A percentile compares a stretch with the other conserved stretches of the same genome.
Evolutionary conservation across 75 land plant genomes (phyloP).

Genomic region (Isoetes taiwanensis): DNA sequence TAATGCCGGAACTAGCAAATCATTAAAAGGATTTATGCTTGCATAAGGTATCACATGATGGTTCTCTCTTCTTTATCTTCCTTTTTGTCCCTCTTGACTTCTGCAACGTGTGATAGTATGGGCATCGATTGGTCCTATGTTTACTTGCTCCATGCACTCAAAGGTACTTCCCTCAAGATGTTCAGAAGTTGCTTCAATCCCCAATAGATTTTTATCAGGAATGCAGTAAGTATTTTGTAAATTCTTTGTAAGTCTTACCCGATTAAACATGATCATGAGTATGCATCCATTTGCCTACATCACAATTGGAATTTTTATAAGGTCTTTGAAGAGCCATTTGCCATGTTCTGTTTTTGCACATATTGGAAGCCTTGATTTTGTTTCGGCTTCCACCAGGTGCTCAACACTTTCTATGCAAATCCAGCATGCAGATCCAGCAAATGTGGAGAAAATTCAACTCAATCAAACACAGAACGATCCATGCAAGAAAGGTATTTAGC

Average conservation of each 20-base stretch:
- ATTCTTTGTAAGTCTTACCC: background rate
- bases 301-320: too few species aligned
- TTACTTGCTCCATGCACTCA: constrained; percentile 62
- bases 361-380: too few species aligned
- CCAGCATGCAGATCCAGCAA: too few species aligned
- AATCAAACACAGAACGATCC: too few species aligned
- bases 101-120: constrained; percentile 39
- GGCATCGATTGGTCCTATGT: constrained; percentile 59
- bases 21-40: constrained; percentile 48
- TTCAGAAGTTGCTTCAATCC: constrained; percentile 31
- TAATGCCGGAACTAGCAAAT: constrained; percentile 50
- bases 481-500: too few species aligned
- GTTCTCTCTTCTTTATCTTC: background rate
- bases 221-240: background rate
- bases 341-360: too few species aligned
- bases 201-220: background rate
- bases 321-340: too few species aligned
- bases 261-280: background rate
- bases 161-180: constrained; percentile 62
- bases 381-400: too few species aligned
- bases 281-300: too few species aligned
- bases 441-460: too few species aligned
- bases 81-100: background rate
- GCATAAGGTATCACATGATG: constrained; percentile 46
- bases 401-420: too few species aligned